Percentiles rank a stretch among this genome's conserved stretches.
Conservation (phyloP, 2,329 filamentous ascomycete genomes). For the Phyllosticta citribraziliensis region DNA sequence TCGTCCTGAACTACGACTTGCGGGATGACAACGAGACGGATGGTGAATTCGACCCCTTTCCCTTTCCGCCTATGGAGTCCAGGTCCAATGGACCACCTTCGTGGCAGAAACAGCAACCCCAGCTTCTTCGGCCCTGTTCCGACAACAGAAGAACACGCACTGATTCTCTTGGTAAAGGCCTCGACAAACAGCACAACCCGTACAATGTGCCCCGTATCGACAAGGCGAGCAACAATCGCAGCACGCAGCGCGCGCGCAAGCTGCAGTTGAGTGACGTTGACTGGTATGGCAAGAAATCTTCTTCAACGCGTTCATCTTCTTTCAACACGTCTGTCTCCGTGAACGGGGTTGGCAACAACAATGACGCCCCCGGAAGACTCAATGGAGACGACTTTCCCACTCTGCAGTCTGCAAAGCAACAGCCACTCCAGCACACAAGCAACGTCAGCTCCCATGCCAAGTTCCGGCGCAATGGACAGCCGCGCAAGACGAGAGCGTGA, state of each 20-base stretch:
- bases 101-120: conserved; percentile 28
- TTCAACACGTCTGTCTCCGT: not conserved
- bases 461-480: conserved; percentile 5
- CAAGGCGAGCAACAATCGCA: conserved; percentile 54
- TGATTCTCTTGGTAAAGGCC: conserved; percentile 19
- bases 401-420: not conserved
- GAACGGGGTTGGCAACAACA: not conserved
- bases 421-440: not conserved
- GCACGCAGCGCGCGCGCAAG: conserved; percentile 75
- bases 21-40: conserved; percentile 66
- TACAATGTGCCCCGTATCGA: conserved; percentile 40
- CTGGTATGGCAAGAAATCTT: conserved; percentile 55
- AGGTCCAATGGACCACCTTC: conserved; percentile 30
- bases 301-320: not conserved
- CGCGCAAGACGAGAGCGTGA: not conserved
- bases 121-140: conserved; percentile 22
- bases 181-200: conserved; percentile 32
- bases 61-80: conserved; percentile 21
- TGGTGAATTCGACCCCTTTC: conserved; percentile 47
- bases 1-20: conserved; percentile 93
- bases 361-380: not conserved
- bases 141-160: conserved; percentile 19
- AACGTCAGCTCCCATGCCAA: not conserved
- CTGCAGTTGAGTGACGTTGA: conserved; percentile 94
- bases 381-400: not conserved